A percentile compares a stretch with the other conserved stretches of the same genome.
Conservation (phyloP, 2,329 filamentous ascomycete genomes). For the Phyllosticta capitalensis region DNA sequence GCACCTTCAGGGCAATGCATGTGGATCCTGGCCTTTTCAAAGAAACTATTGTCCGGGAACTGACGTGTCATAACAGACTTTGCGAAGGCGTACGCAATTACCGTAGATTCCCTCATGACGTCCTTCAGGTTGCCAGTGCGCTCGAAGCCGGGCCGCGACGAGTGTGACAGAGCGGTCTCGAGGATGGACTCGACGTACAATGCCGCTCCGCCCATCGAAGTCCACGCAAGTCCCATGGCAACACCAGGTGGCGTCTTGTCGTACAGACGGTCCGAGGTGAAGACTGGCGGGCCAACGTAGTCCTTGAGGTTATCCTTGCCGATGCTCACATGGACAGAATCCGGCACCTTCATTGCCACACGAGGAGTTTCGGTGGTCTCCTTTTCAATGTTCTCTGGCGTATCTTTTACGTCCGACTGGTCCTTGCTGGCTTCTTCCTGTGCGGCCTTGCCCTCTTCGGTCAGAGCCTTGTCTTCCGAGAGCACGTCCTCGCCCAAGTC, state of each 20-base stretch:
- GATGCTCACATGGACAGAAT: slow-evolving; percentile 77
- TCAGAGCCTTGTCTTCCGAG: slow-evolving; percentile 71
- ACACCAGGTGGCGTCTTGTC: slow-evolving; percentile 89
- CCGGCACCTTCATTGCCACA: slow-evolving; percentile 71
- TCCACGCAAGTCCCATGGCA: slow-evolving; percentile 97
- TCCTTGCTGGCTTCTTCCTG: slow-evolving; percentile 63
- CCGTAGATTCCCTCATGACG: slow-evolving; percentile 96
- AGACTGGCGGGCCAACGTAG: slow-evolving; percentile 91
- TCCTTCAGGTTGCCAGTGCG: slow-evolving; percentile 90
- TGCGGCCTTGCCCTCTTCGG: slow-evolving; percentile 74
- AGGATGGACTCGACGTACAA: slow-evolving; percentile 97
- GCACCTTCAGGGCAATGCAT: slow-evolving; percentile 95
- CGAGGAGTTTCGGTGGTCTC: slow-evolving; percentile 59
- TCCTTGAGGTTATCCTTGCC: slow-evolving; percentile 86
- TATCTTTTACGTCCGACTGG: slow-evolving; percentile 52
- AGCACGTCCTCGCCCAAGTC: slow-evolving; percentile 80
- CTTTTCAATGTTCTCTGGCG: slow-evolving; percentile 45
- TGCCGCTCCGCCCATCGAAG: slow-evolving; percentile 88
- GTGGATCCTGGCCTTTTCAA: slow-evolving; percentile 90
- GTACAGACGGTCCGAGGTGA: slow-evolving; percentile 91
- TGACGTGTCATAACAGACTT: slow-evolving; percentile 78
- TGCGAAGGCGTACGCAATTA: slow-evolving; percentile 91
- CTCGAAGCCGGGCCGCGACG: slow-evolving; percentile 69
- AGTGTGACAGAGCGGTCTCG: slow-evolving; percentile 66
- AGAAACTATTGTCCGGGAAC: slow-evolving; percentile 88